phyloP scores from a whole-genome alignment of 495 filamentous ascomycete species.

The Penicillium subrubescens region DNA sequence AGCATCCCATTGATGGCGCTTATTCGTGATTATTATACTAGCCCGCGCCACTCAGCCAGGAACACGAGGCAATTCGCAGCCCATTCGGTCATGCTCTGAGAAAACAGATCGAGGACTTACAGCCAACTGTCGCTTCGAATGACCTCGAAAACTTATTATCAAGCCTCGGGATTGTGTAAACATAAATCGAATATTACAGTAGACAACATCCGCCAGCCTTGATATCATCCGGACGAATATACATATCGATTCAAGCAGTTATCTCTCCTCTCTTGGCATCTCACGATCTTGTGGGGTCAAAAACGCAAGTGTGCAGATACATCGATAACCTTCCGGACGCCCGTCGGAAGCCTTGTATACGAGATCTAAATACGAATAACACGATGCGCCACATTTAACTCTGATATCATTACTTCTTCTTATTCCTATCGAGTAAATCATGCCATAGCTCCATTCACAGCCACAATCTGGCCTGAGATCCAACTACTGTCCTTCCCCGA shows the following conservation, averaged over 20 bases:
- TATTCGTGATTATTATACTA: neutral
- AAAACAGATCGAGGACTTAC: neutral
- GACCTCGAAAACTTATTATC: neutral
- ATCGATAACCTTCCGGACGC: neutral
- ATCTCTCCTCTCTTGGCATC: neutral
- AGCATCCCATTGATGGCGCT: neutral
- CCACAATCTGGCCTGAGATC: slow-evolving; percentile 67
- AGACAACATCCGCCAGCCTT: neutral
- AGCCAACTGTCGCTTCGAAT: neutral
- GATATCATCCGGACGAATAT: neutral
- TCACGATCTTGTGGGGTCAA: neutral
- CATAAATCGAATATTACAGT: neutral
- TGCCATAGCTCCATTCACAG: slow-evolving; percentile 57
- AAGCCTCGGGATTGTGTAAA: neutral
- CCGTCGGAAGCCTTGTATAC: neutral
- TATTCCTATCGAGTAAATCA: neutral
- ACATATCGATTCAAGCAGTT: neutral
- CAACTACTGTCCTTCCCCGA: slow-evolving; percentile 52
- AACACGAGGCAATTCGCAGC: neutral
- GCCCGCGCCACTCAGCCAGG: neutral
- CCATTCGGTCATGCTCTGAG: neutral
- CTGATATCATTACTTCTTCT: neutral
- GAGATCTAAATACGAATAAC: neutral
- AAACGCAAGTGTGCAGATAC: neutral
- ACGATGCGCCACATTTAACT: neutral